phyloP scores from a whole-genome alignment of 305 asterid species.

The Galium porrigens region DNA sequence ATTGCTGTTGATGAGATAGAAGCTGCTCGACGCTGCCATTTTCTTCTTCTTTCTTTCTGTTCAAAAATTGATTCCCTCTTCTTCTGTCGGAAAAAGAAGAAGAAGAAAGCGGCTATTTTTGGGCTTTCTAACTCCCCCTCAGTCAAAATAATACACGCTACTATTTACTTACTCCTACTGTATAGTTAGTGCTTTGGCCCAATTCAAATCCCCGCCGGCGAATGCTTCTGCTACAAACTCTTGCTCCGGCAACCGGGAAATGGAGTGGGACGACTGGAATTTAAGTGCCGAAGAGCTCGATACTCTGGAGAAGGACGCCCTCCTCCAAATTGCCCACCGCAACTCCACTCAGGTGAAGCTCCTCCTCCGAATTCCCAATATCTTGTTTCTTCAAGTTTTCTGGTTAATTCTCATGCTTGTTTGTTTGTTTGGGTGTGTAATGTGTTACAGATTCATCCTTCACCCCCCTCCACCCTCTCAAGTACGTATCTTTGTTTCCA shows the following conservation, averaged over 20 bases:
- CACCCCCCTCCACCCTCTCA: background rate
- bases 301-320: conserved; percentile 57
- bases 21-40: background rate
- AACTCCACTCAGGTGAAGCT: conserved; percentile 18
- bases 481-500: background rate
- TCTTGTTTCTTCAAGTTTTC: no score
- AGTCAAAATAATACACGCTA: no score
- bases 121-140: no score
- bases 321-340: conserved; percentile 48
- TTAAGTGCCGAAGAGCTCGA: conserved; percentile 63
- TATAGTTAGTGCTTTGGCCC: background rate
- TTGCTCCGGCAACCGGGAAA: background rate
- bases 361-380: no score
- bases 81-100: no score
- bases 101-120: background rate
- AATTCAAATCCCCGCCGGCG: background rate
- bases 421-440: no score
- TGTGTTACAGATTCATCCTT: background rate
- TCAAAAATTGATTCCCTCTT: background rate
- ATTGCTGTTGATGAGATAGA: background rate
- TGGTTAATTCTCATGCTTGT: no score
- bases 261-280: conserved; percentile 57
- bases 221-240: no score
- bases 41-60: background rate
- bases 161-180: no score